Base-by-base conservation (phyloP, 495 filamentous ascomycete species). In the Penicillium samsonianum region DNA sequence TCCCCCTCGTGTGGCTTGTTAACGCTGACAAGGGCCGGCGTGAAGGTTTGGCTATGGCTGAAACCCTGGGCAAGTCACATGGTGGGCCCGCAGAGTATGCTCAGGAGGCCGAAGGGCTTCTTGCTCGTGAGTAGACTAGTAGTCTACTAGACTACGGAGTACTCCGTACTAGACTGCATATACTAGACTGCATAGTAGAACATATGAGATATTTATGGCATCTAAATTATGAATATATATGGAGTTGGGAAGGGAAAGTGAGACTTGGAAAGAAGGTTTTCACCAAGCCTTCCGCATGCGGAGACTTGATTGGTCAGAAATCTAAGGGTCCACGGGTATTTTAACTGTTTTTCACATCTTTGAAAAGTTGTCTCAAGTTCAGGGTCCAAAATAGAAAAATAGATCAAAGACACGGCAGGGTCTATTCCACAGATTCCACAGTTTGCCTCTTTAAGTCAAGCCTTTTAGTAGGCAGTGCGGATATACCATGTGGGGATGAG, bases 1-100 rank as follows among this genome's bases (percentile, higher is more conserved):
- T 89, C 20, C 89, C 90, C 5, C 66, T 96, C 19, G 86, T 96
- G 23, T 90, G 80, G 69, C 82, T 87, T 52, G 87, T 96, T 5
- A 80, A 95, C 69, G 89, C 92, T 2, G 90, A 92, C 46, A 79
- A 91, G 45, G 92, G 92, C 1, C 86, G 83, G 61, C 69, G 74
- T 3, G 90, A 93, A 59, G 91, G 82, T 4, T 70, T 82, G 49
- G 84, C 81, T 35, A 73, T 94, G 68, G 86, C 85, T 1, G 80
- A 82, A 59, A 67, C 80, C 20, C 75, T 90, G 51, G 80, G 82
- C 50, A 51, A 56, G 42, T 59, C 59, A n/a, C 61, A 58, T 16
- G 60, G 53, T 44, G 52, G 50, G 1, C 23, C 50, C 12, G 10
- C 56, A 4, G 57, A 62, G 0, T 41, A 65, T 46, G 45, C 38